A percentile compares a stretch with the other conserved stretches of the same genome.
Evolutionary conservation across 768 basidiomycete species (phyloP).

Genomic region (Suillus discolor): DNA sequence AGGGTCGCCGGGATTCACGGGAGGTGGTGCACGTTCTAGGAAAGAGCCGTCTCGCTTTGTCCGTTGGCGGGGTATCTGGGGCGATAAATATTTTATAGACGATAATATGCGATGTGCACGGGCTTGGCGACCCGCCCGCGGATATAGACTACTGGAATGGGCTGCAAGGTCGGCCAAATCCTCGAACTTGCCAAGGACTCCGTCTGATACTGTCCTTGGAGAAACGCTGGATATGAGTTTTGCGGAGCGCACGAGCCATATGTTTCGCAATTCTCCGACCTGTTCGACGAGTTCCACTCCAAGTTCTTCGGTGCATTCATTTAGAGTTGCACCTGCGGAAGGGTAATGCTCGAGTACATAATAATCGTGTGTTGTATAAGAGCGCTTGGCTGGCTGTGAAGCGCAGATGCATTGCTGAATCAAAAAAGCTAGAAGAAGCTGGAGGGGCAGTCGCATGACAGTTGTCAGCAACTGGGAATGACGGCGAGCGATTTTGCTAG

Average conservation of each 20-base stretch:
- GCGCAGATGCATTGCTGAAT: constrained; percentile 32
- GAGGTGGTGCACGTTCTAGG: constrained; percentile 56
- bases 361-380: constrained; percentile 74
- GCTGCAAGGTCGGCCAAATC: constrained; percentile 36
- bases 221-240: constrained; percentile 33
- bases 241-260: constrained; percentile 78
- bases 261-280: constrained; percentile 76
- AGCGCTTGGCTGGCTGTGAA: constrained; percentile 48
- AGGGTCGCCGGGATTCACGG: constrained; percentile 41
- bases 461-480: background rate
- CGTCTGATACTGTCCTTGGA: constrained; percentile 42
- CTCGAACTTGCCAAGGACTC: constrained; percentile 52
- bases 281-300: constrained; percentile 87
- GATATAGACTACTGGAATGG: background rate
- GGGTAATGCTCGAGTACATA: constrained; percentile 77
- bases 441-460: constrained; percentile 20
- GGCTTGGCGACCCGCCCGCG: constrained; percentile 24
- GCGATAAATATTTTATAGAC: constrained; percentile 61
- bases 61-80: constrained; percentile 67
- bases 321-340: constrained; percentile 51
- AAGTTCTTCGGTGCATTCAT: constrained; percentile 59
- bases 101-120: constrained; percentile 52
- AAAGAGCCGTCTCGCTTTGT: constrained; percentile 50
- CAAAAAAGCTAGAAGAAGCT: constrained; percentile 30
- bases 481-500: background rate